Evolutionary conservation across 2,329 filamentous ascomycete species (phyloP), one percentile per base, ranked within the genome.

Genomic region (Claviceps sp.): DNA sequence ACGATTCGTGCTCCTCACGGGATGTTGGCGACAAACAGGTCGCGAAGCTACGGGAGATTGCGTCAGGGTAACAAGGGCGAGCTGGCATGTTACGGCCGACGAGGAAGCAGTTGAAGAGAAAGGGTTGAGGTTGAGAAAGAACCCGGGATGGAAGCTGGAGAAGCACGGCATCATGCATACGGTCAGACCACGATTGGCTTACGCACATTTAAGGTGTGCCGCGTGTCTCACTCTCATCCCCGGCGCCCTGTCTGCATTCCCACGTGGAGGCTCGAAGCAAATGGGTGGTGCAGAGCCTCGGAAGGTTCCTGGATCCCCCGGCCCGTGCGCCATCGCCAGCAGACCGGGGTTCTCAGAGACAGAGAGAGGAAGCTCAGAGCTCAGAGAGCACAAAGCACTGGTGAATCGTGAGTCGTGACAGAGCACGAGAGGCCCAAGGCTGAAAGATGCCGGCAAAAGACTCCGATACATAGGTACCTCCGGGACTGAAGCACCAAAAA

Each of bases 241-340:
- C 38, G 42, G 43, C 34, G 34, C 14, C 43, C 22, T 42, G 24
- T 22, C 24, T 22, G 40, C 37, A 44, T 40, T 24, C 45, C 52
- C 52, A 53, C 52, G 52, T 53, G 52, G 52, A 51, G 38, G n/a
- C 22, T 47, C 42, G 30, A 50, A 30, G 19, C 22, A 24, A 44
- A 44, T 6, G 26, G 48, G 43, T 48, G 44, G 17, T 38, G 39
- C 42, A 34, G n/a, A 43, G 19, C 22, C 24, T 24, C 19, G 5
- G 19, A 24, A 24, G 1, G 19, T 24, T 10, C 30, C 30, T 34
- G 19, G 19, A 43, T 5, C 19, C 11, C 19, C 41, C n/a, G 2
- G 5, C 41, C 41, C 19, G 26, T 19, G 26, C 44, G 17, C 41
- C 41, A 13, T 17, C 41, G 41, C 41, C 17, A 43, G 17, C 41